Evolutionary conservation across 257 asterid genomes (phyloP).

Genomic region (Rehmannia glutinosa): DNA sequence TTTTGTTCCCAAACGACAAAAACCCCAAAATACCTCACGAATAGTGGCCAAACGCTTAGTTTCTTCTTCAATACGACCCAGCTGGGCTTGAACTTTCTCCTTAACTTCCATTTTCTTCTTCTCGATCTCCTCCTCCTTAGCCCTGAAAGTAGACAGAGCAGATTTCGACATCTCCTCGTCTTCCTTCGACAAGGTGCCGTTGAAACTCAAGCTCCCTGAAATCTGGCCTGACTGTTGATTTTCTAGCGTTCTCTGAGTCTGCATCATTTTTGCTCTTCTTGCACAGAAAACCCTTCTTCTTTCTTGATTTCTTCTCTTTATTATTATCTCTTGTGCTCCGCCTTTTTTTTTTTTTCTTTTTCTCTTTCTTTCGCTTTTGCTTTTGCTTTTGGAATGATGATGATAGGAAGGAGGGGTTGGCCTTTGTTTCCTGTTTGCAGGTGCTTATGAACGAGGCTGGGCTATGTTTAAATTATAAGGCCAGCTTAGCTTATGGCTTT

Average conservation of each 20-base stretch:
- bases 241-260: constrained; percentile 56
- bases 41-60: constrained; percentile 77
- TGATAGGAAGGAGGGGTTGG: constrained; percentile 9
- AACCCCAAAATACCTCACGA: constrained; percentile 64
- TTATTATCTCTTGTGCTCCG: constrained; percentile 14
- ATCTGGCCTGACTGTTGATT: constrained; percentile 72
- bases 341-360: constrained; percentile 5
- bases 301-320: constrained; percentile 25
- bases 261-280: constrained; percentile 38
- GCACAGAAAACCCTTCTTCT: constrained; percentile 30
- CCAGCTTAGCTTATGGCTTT: too few relatives aligned
- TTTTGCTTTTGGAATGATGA: constrained; percentile 52
- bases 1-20: too few relatives aligned
- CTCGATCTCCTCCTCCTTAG: constrained; percentile 98
- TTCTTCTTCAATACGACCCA: constrained; percentile 96
- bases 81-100: constrained; percentile 88
- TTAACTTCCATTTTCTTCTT: constrained; percentile 85
- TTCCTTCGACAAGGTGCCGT: constrained; percentile 57
- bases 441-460: constrained; percentile 51
- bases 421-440: constrained; percentile 33
- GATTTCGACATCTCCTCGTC: constrained; percentile 95
- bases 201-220: constrained; percentile 82
- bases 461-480: too few relatives aligned
- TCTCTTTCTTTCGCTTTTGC: constrained; percentile 17
- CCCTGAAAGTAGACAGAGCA: constrained; percentile 83